Evolutionary conservation across 1,284 basidiomycete species (phyloP).

Genomic region (Rhodotorula sp.): DNA sequence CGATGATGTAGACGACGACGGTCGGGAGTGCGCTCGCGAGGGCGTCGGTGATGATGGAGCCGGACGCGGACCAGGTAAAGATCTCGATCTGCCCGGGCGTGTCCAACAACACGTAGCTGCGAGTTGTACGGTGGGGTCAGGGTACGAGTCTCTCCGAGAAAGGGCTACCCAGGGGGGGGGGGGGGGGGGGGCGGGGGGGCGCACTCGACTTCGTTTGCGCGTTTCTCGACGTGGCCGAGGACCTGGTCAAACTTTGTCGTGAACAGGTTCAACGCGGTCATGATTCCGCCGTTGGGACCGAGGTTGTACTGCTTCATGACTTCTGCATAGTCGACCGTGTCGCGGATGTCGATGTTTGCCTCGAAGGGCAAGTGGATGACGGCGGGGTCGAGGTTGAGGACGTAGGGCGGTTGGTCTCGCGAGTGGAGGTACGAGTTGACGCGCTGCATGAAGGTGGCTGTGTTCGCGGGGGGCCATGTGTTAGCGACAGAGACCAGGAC

Average conservation of each 20-base stretch:
- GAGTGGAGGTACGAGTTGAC: conserved; percentile 81
- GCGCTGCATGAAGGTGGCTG: conserved; percentile 79
- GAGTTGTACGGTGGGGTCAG: not conserved
- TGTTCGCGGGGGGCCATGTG: not conserved
- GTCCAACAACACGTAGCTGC: conserved; percentile 87
- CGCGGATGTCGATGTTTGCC: conserved; percentile 95
- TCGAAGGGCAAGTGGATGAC: conserved; percentile 87
- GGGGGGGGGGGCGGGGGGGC: no score
- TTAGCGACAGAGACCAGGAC: not conserved
- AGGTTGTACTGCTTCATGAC: conserved; percentile 99
- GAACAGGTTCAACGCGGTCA: conserved; percentile 95
- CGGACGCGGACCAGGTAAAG: conserved; percentile 99
- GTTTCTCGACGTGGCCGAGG: conserved; percentile 83
- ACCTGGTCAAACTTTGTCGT: conserved; percentile 99
- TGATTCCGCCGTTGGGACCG: conserved; percentile 95
- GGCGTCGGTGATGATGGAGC: conserved; percentile 98
- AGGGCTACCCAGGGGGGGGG: no score
- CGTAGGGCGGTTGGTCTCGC: conserved; percentile 69
- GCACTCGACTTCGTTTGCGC: conserved; percentile 81
- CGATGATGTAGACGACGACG: conserved; percentile 94
- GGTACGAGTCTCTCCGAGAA: not conserved
- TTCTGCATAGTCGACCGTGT: conserved; percentile 94
- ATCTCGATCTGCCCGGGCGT: conserved; percentile 99
- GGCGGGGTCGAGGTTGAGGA: conserved; percentile 96
- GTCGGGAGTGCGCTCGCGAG: conserved; percentile 89